Base-by-base conservation (phyloP, 148 eudicot genomes). In the Chenopodium suecicum region DNA sequence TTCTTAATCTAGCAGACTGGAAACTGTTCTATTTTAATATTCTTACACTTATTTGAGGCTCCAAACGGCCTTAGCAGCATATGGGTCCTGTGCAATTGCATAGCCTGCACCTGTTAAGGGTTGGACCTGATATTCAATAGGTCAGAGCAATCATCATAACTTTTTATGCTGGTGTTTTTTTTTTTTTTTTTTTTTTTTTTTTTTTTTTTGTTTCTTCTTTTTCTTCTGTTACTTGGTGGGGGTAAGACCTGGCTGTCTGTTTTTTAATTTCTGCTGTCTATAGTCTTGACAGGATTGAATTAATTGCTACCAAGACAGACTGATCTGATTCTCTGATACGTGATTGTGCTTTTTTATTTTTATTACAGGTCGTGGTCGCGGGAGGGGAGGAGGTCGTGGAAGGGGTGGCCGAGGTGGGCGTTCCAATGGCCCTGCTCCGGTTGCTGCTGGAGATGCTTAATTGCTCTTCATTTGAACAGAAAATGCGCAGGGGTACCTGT, bases 371-470 rank as follows among this genome's bases (percentile, higher is more conserved):
- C 95, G 91, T 83, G 94, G 94, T 31, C 94, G 92, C 79, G 92
- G 94, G 19, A 89, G 94, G 89, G 93, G 93, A 80, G 92, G 92
- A 82, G 85, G 88, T 34, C 93, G 93, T 79, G 95, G 95, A 34
- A 86, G 95, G 83, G 93, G 92, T 44, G 89, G 92, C 70, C 89
- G 88, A 81, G 88, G 88, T 82, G 86, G 86, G 48, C 85, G 94
- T 71, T 85, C 92, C 6, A 92, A 91, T 50, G 95, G 93, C 13
- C 92, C 90, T 34, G 86, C 75, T 78, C 82, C 88, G 70, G 91
- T 83, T 17, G 85, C 83, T 70, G 92, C 83, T 54, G 90, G 86
- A 73, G 90, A 64, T 82, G 91, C 89, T 76, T 89, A 84, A 85
- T 22, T 50, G 67, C 65, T 74, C 50, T 69, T n/a, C 58, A 62